phyloP scores from a whole-genome alignment of 352 stramenopile genomes.

The Phytophthora kernoviae region DNA sequence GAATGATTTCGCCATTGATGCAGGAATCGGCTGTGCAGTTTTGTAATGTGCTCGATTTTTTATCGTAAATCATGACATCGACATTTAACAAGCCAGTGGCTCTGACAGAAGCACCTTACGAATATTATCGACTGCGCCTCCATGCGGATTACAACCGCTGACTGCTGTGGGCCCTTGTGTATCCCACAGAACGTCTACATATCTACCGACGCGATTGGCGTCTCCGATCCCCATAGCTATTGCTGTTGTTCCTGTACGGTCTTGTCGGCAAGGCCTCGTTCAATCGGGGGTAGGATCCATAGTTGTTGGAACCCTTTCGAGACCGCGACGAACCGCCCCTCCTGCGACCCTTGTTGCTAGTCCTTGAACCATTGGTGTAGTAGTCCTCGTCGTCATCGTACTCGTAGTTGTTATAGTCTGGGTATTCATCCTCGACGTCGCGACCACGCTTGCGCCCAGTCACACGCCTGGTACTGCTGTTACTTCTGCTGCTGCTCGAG shows the following conservation, averaged over 20 bases:
- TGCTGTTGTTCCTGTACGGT: constrained; percentile 27
- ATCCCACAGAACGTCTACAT: background rate
- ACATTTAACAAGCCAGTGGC: too few species aligned
- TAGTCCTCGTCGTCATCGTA: constrained; percentile 50
- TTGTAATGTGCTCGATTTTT: too few species aligned
- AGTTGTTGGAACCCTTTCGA: constrained; percentile 25
- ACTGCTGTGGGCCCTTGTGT: background rate
- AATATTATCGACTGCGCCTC: too few species aligned
- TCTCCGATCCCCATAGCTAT: constrained; percentile 31
- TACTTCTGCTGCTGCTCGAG: constrained; percentile 16
- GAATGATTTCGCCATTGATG: too few species aligned
- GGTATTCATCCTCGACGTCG: constrained; percentile 50
- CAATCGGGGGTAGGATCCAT: constrained; percentile 30
- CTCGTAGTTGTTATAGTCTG: constrained; percentile 44
- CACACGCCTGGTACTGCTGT: constrained; percentile 28
- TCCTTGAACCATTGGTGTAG: constrained; percentile 34
- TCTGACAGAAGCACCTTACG: too few species aligned
- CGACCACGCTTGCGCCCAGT: constrained; percentile 54
- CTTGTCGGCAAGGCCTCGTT: constrained; percentile 45
- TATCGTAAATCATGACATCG: too few species aligned
- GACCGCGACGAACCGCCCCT: constrained; percentile 21
- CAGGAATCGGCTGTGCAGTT: too few species aligned
- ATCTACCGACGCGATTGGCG: constrained; percentile 30
- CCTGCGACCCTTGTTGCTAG: constrained; percentile 25
- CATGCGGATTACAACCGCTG: too few species aligned